Evolutionary conservation across 371 early-diverging fungal species (phyloP), one percentile per base, ranked within the genome.

Genomic region (Actinomucor elegans): DNA sequence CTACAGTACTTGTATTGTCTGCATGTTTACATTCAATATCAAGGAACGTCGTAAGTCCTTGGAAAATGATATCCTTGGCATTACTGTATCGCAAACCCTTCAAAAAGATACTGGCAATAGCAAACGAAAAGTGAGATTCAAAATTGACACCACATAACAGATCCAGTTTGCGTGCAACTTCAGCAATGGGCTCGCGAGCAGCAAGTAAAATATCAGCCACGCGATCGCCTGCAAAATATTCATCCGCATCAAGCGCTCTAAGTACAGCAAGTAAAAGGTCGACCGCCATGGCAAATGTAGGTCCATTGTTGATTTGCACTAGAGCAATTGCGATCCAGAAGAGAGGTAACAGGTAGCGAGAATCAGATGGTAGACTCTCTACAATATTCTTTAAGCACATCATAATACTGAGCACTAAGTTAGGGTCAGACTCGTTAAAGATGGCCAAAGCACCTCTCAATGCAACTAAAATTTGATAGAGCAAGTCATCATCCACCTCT

Each of bases 291-390:
- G 74, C 66, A 71, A 93, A 93, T 9, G 92, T 75, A 1, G 86
- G 87, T 12, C 86, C 66, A 55, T 93, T 86, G 27, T 93, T 93
- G 37, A 94, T 86, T 65, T 94, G 90, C 38, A 93, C 81, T 9
- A 96, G 73, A 1, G 92, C 85, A 36, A 94, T 70, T 8, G 87
- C 92, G 9, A 96, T 76, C 97, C 97, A 96, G 73, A 94, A 94
- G 64, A 95, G 65, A 40, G 88, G 83, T 29, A 83, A 77, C 40
- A 94, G 77, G 55, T 91, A 93, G 36, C 85, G 75, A 4, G 90
- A 89, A 56, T 89, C 88, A 9, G 80, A 79, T n/a, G 91, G 87
- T 32, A 93, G 61, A 45, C 92, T 91, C 49, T 85, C 87, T 0
- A 91, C 87, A 62, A 94, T 90, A 67, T 89, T 92, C 55, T 89